Evolutionary conservation across 441 rosid species (phyloP), one percentile per base, ranked within the genome.

Genomic region (Capsella rubella): DNA sequence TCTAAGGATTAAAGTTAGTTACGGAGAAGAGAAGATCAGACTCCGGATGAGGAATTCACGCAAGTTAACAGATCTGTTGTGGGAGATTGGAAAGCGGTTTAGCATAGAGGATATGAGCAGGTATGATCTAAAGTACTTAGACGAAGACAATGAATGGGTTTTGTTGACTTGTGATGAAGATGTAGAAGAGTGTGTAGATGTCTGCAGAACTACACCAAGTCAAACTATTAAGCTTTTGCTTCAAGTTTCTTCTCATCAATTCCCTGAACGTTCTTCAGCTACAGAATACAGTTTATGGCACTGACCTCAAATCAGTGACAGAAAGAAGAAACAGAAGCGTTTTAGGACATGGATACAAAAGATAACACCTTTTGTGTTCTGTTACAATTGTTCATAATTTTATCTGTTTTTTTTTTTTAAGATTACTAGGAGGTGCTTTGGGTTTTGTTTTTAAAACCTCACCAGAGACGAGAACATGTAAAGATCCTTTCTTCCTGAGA

Each of bases 91-190:
- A 0, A 86, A 83, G 73, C 89, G 97, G 18, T 94, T 92, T 72
- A 86, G 63, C 52, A 79, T 88, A 73, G 92, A 85, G n/a, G 89
- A 83, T 62, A 70, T 82, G 15, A 79, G 78, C 54, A 79, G 79
- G 76, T 87, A 71, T 74, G 87, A 89, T 73, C 79, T 94, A 54
- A 94, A 86, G 86, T 94, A 94, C 89, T 79, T 95, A 80, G 97
- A 94, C 14, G 99, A 94, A 80, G 99, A 94, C 63, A 80, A 75
- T 25, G 99, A 95, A 67, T 95, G 99, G 99, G 90, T 95, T 18
- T 78, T 95, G 62, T 76, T 90, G 74, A 89, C 96, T 1, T 92
- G 97, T 47, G 97, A 92, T 79, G 97, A 89, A 6, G 99, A 92
- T 79, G 83, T 90, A 76, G 89, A 86, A 73, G 99, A 95, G 79